phyloP scores from a whole-genome alignment of 192 early-diverging fungal genomes.

The Phycomyces nitens region DNA sequence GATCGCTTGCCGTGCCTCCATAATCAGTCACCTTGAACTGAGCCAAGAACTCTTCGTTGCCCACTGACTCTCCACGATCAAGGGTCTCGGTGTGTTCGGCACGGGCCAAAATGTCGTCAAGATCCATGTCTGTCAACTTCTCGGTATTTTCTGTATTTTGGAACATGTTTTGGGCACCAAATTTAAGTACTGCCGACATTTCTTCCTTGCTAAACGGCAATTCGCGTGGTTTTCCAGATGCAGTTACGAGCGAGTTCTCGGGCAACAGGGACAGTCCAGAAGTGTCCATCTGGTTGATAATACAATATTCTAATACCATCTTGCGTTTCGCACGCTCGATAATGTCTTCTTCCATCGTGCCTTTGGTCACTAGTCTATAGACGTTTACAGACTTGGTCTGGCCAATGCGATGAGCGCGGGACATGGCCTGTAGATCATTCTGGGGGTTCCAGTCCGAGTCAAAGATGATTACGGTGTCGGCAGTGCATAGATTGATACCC shows the following conservation, averaged over 20 bases:
- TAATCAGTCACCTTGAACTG: slow-evolving; percentile 94
- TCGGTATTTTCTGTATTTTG: slow-evolving; percentile 62
- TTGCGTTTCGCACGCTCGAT: slow-evolving; percentile 98
- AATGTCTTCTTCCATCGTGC: slow-evolving; percentile 97
- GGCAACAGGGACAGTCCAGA: slow-evolving; percentile 26
- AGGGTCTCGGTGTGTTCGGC: slow-evolving; percentile 89
- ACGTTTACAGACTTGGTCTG: slow-evolving; percentile 98
- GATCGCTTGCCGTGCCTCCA: slow-evolving; percentile 56
- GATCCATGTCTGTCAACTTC: slow-evolving; percentile 89
- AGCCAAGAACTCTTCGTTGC: slow-evolving; percentile 90
- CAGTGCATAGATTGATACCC: slow-evolving; percentile 94
- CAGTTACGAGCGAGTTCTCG: slow-evolving; percentile 35
- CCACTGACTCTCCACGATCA: slow-evolving; percentile 58
- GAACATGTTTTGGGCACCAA: slow-evolving; percentile 98
- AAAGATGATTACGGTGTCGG: slow-evolving; percentile 97
- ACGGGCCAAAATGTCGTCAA: slow-evolving; percentile 95
- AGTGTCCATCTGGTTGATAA: slow-evolving; percentile 90
- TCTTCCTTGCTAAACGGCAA: slow-evolving; percentile 80
- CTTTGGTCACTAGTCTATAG: slow-evolving; percentile 95
- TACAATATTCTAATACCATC: slow-evolving; percentile 99
- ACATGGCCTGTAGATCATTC: slow-evolving; percentile 97
- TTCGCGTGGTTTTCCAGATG: slow-evolving; percentile 25
- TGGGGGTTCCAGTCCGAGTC: slow-evolving; percentile 95
- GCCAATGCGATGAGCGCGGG: slow-evolving; percentile 95
- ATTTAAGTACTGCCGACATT: slow-evolving; percentile 92